Evolutionary conservation across 2,329 filamentous ascomycete species (phyloP), one percentile per base, ranked within the genome.

Genomic region (Fusarium poae): DNA sequence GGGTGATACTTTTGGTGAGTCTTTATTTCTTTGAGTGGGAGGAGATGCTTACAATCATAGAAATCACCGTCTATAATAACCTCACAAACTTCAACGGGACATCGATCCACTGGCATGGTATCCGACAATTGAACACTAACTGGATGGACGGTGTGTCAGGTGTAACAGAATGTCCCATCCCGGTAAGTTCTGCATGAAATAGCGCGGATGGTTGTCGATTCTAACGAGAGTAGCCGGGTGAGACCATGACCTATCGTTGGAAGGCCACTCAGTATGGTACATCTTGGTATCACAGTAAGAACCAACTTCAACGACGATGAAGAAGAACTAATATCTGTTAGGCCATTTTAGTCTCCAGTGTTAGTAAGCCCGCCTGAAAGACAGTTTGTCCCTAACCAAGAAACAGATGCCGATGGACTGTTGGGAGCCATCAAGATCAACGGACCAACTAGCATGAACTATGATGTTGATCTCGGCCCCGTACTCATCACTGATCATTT

Each of bases 221-320:
- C 35, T 37, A 7, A 37, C n/a, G 6, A 6, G 12, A 20, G 10
- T 3, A 37, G 35, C 35, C 35, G 2, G 42, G 42, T 0, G 42
- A 45, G 42, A 45, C 20, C 18, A 12, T 54, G 6, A 57, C 55
- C 6, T 57, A 57, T 34, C 16, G 12, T 3, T 57, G 48, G 37
- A 53, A 39, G 13, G 55, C 55, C 5, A 53, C 49, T 16, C 46
- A 53, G 27, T 57, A 53, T 5, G 55, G 55, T 9, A 42, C 55
- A n/a, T 53, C 46, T 0, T 57, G 55, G 55, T 57, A 57, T 53
- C 54, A 57, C 8, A 57, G 54, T 55, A 18, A 55, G 52, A 43
- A 43, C 13, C 12, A 23, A 10, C 15, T 18, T 1, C 6, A 10
- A 3, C 2, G 6, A 5, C 8, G 16, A 27, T 23, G 1, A 27